phyloP scores from a whole-genome alignment of 257 asterid species.

The Parsonsia alboflavescens region DNA sequence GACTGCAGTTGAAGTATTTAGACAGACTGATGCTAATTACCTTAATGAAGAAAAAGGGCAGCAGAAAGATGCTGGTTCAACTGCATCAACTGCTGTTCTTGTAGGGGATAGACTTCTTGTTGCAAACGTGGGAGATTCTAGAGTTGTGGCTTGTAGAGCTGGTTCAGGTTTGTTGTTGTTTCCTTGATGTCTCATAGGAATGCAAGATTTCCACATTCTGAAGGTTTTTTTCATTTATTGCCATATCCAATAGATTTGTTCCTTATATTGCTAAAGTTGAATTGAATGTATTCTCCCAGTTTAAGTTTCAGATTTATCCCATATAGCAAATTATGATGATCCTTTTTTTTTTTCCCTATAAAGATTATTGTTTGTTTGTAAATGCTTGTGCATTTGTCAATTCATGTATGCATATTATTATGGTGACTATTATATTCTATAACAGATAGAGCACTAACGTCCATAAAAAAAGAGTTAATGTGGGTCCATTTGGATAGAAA shows the following conservation, averaged over 20 bases:
- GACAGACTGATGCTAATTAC: constrained; percentile 61
- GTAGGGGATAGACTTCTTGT: constrained; percentile 57
- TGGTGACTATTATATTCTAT: neutral
- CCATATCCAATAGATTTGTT: neutral
- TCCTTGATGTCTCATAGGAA: neutral
- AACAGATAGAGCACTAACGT: neutral
- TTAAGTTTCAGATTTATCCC: neutral
- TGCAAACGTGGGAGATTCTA: constrained; percentile 81
- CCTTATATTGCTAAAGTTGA: neutral
- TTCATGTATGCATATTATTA: neutral
- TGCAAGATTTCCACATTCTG: neutral
- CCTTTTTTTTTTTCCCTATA: neutral
- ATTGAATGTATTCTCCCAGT: neutral
- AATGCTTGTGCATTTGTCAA: neutral
- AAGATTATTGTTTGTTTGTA: neutral
- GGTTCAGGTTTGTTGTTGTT: constrained; percentile 59
- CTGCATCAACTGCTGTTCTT: constrained; percentile 75
- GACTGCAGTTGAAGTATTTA: constrained; percentile 62
- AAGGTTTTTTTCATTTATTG: neutral
- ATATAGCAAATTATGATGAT: neutral
- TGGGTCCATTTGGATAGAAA: too few relatives aligned
- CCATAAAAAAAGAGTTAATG: neutral
- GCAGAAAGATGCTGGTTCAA: constrained; percentile 79
- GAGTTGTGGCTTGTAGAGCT: constrained; percentile 74
- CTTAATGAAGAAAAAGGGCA: constrained; percentile 61